Evolutionary conservation across 2,329 filamentous ascomycete species (phyloP).

Genomic region (Zymoseptoria ardabiliae): DNA sequence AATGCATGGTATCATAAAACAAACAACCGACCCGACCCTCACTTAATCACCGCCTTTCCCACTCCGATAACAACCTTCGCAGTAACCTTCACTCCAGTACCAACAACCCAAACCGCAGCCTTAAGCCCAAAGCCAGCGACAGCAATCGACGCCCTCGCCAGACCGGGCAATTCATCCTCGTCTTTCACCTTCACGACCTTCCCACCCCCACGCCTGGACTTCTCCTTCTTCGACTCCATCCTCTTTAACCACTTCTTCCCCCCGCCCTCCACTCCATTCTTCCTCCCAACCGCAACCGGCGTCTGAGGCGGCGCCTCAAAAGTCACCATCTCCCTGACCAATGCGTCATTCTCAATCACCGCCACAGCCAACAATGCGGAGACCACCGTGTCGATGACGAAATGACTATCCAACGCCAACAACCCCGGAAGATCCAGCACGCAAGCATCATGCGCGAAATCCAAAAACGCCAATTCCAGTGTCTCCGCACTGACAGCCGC

Average conservation of each 20-base stretch:
- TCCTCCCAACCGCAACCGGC: slow-evolving; percentile 2
- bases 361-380: slow-evolving; percentile 39
- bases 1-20: slow-evolving; percentile 5
- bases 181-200: slow-evolving; percentile 15
- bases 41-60: slow-evolving; percentile 22
- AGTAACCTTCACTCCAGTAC: slow-evolving; percentile 36
- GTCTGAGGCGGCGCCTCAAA: slow-evolving; percentile 28
- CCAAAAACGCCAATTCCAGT: slow-evolving; percentile 38
- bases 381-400: slow-evolving; percentile 40
- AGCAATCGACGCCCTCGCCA: slow-evolving; percentile 34
- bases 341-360: slow-evolving; percentile 37
- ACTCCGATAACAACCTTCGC: slow-evolving; percentile 31
- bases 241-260: slow-evolving; percentile 9
- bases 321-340: slow-evolving; percentile 17
- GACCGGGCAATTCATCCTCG: slow-evolving; percentile 30
- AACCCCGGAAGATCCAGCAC: slow-evolving; percentile 40
- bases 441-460: slow-evolving; percentile 36
- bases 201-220: slow-evolving; percentile 4
- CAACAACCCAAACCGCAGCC: slow-evolving; percentile 36
- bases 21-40: not conserved
- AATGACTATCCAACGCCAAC: slow-evolving; percentile 36
- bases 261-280: not conserved
- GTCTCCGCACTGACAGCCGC: slow-evolving; percentile 34
- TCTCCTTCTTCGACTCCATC: slow-evolving; percentile 11
- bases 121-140: slow-evolving; percentile 38